Evolutionary conservation across 2,329 filamentous ascomycete genomes (phyloP).

Genomic region (Alternaria triticimaculans): DNA sequence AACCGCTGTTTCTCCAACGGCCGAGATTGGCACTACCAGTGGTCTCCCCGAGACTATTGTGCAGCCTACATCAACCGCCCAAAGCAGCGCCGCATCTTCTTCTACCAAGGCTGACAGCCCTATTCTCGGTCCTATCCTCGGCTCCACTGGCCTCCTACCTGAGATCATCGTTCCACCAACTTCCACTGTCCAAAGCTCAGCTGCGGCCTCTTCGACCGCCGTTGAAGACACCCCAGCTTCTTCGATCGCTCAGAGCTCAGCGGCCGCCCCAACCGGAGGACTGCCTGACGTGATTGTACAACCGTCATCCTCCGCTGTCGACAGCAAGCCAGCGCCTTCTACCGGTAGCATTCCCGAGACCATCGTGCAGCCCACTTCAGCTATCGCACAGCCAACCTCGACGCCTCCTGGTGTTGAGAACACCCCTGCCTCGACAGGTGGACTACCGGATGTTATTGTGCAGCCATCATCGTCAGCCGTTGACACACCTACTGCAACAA

Average conservation of each 20-base stretch:
- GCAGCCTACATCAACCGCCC: conserved; percentile 4
- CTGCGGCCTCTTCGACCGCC: background rate
- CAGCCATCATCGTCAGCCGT: conserved; percentile 11
- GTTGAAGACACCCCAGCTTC: background rate
- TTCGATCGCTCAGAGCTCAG: background rate
- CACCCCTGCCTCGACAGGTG: conserved; percentile 6
- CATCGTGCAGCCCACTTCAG: conserved; percentile 17
- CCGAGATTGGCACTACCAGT: conserved; percentile 7
- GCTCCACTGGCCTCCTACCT: conserved; percentile 12
- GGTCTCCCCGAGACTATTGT: conserved; percentile 9
- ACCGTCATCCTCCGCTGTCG: conserved; percentile 4
- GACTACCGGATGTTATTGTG: conserved; percentile 5
- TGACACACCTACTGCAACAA: background rate
- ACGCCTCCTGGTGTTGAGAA: background rate
- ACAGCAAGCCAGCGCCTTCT: conserved; percentile 17
- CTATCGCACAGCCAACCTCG: background rate
- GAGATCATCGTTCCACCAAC: conserved; percentile 12
- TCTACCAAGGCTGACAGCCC: background rate
- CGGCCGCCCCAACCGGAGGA: conserved; percentile 2
- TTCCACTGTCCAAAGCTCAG: background rate
- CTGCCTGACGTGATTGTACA: conserved; percentile 8
- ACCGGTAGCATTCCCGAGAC: conserved; percentile 32
- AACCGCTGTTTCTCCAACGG: conserved; percentile 2
- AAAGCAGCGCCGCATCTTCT: background rate
- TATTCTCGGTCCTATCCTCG: conserved; percentile 1